A percentile compares a stretch with the other conserved stretches of the same genome.
Conservation (phyloP, 352 stramenopile species). For the Phytophthora podocarpi region DNA sequence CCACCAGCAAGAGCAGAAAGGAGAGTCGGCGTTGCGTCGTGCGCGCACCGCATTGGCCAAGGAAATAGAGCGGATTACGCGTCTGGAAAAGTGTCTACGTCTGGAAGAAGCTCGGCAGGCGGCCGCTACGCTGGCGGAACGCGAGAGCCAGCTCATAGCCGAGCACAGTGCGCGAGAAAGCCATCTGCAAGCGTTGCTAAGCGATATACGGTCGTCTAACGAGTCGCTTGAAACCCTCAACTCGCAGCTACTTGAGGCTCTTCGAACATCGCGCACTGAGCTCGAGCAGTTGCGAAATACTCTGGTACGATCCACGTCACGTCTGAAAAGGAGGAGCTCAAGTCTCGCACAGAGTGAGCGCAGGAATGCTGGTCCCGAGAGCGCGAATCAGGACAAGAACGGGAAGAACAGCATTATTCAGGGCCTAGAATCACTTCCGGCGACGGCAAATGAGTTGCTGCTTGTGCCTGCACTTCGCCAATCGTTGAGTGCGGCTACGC, state of each 20-base stretch:
- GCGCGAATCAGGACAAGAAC: constrained; percentile 9
- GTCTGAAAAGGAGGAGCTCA: constrained; percentile 17
- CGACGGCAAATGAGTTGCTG: constrained; percentile 22
- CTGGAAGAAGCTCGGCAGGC: constrained; percentile 61
- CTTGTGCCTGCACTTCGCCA: constrained; percentile 56
- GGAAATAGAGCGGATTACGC: constrained; percentile 65
- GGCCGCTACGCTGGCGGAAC: constrained; percentile 49
- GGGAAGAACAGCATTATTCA: constrained; percentile 10
- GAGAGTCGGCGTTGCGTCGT: constrained; percentile 59
- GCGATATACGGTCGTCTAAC: constrained; percentile 56
- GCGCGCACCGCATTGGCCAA: constrained; percentile 57
- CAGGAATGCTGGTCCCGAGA: constrained; percentile 5
- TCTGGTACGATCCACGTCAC: constrained; percentile 35
- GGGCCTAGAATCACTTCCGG: constrained; percentile 7
- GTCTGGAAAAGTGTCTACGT: constrained; percentile 67
- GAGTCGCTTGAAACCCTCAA: constrained; percentile 56
- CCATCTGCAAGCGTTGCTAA: constrained; percentile 50
- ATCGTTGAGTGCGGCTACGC: constrained; percentile 40
- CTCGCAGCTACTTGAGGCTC: constrained; percentile 54
- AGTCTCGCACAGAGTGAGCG: constrained; percentile 5
- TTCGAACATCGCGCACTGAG: constrained; percentile 46
- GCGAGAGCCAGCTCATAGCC: constrained; percentile 45
- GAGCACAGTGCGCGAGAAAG: constrained; percentile 51
- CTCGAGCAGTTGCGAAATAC: constrained; percentile 62
- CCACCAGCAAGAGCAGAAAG: constrained; percentile 47